Base-by-base conservation (phyloP, 2,329 filamentous ascomycete species). In the Aspergillaceae sp. region DNA sequence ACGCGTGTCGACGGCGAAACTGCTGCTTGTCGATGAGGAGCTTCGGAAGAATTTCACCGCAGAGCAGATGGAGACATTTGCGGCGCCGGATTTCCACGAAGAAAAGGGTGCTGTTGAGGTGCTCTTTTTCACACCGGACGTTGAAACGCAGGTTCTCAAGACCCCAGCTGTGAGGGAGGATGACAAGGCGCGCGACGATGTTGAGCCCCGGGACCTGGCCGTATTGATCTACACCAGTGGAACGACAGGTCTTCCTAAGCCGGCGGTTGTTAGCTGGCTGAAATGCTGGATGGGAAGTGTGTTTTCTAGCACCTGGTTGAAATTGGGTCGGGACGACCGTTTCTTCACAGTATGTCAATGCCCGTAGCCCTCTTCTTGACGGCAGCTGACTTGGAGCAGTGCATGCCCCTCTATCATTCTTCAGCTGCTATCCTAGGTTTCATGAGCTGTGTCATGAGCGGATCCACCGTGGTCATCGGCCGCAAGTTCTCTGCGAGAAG, bases 391-490 rank as follows among this genome's bases (percentile, higher is more conserved):
- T 29, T 9, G 42, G 4, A 26, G 32, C 49, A 86, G 83, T 83
- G 83, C 47, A 94, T 95, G 87, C 89, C 89, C 0, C 74, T 95
- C 5, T 94, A 95, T 61, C 89, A 95, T 69, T 84, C 84, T 36
- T 87, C 88, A 0, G 89, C 86, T 8, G 71, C 79, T 4, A 56
- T 92, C 5, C 74, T 94, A 38, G 86, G 83, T 27, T 78, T 90
- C 47, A 65, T 75, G 41, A 73, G 79, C 41, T 76, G 78, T 27
- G 64, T 92, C 30, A 63, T 75, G 45, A 66, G 69, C 1, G 84
- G 83, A 37, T 76, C 74, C 34, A 86, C 87, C 0, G 70, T 90
- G 43, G 78, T 86, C 28, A 68, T 94, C 10, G 85, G 86, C 41
- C 81, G 79, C 55, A 86, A 84, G 56, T 94, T 94, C 70, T 89